phyloP scores from a whole-genome alignment of 441 rosid genomes.

The Cnidoscolus chayamansa region DNA sequence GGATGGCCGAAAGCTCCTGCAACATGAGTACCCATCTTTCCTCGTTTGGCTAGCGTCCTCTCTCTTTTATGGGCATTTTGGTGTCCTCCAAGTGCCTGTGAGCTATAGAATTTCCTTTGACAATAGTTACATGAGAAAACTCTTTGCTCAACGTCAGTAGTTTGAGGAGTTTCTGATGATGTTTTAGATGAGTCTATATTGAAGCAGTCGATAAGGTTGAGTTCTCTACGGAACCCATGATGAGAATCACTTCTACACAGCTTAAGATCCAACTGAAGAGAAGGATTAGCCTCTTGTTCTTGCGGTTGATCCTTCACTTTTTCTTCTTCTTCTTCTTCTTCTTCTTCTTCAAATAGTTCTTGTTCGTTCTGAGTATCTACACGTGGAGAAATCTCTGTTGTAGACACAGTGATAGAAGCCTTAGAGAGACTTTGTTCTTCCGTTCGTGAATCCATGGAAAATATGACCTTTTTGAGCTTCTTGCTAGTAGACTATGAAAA shows the following conservation, averaged over 20 bases:
- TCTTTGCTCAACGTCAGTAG: conserved; percentile 41
- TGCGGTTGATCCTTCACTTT: conserved; percentile 21
- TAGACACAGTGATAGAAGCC: conserved; percentile 30
- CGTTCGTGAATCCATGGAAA: conserved; percentile 35
- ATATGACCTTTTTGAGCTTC: conserved; percentile 18
- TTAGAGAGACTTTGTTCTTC: conserved; percentile 35
- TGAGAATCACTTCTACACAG: conserved; percentile 31
- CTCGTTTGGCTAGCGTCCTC: conserved; percentile 67
- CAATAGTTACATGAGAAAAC: conserved; percentile 83
- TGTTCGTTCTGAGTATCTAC: conserved; percentile 12
- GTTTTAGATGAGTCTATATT: conserved; percentile 28
- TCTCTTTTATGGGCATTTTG: conserved; percentile 93
- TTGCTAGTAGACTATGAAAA: conserved; percentile 18
- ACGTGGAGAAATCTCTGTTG: conserved; percentile 30
- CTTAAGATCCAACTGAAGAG: conserved; percentile 37
- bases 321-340: conserved; percentile 20
- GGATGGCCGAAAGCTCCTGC: conserved; percentile 50
- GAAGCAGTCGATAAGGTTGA: conserved; percentile 59
- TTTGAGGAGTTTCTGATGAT: conserved; percentile 28
- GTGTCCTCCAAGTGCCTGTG: conserved; percentile 92
- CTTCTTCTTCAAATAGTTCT: conserved; percentile 15
- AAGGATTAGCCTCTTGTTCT: conserved; percentile 17
- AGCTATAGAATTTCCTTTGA: conserved; percentile 75
- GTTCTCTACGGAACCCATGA: conserved; percentile 48
- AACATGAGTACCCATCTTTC: conserved; percentile 37